phyloP scores from a whole-genome alignment of 2,329 filamentous ascomycete species.

The Xylaria sp. region DNA sequence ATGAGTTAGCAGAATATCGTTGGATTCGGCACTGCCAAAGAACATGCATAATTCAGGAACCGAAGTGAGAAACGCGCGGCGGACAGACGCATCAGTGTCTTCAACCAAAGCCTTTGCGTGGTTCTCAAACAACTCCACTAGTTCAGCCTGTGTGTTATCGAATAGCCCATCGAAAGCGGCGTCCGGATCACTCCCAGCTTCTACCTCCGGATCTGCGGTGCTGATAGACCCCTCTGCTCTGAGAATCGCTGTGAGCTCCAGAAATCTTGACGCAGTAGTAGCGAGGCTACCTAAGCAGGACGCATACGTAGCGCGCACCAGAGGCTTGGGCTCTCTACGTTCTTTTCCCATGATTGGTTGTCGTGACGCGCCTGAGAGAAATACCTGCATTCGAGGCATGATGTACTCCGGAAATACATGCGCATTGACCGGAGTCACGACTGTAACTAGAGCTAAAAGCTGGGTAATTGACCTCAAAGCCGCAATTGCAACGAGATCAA shows the following conservation, averaged over 20 bases:
- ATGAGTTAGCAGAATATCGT: conserved; percentile 95
- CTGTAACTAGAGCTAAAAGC: conserved; percentile 83
- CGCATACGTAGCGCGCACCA: conserved; percentile 91
- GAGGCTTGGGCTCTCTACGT: conserved; percentile 65
- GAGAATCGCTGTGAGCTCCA: conserved; percentile 91
- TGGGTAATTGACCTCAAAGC: conserved; percentile 89
- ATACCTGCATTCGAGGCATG: conserved; percentile 69
- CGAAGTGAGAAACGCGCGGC: conserved; percentile 89
- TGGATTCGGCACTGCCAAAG: conserved; percentile 89
- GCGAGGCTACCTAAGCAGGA: conserved; percentile 91
- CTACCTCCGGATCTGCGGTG: conserved; percentile 79
- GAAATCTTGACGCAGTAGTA: conserved; percentile 82
- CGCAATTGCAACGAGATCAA: conserved; percentile 85
- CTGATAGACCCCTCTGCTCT: conserved; percentile 84
- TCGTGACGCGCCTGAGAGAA: conserved; percentile 56
- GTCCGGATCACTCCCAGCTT: conserved; percentile 74
- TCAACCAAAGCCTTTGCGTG: conserved; percentile 92
- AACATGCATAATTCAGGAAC: conserved; percentile 94
- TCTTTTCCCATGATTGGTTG: conserved; percentile 50
- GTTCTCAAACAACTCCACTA: conserved; percentile 84
- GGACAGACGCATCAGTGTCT: conserved; percentile 84
- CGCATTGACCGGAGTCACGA: conserved; percentile 82
- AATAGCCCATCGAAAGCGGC: conserved; percentile 84
- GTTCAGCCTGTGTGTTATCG: conserved; percentile 84
- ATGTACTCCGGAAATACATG: conserved; percentile 76